Evolutionary conservation across 129 eudicot genomes (phyloP).

Genomic region (Flaveria robusta): DNA sequence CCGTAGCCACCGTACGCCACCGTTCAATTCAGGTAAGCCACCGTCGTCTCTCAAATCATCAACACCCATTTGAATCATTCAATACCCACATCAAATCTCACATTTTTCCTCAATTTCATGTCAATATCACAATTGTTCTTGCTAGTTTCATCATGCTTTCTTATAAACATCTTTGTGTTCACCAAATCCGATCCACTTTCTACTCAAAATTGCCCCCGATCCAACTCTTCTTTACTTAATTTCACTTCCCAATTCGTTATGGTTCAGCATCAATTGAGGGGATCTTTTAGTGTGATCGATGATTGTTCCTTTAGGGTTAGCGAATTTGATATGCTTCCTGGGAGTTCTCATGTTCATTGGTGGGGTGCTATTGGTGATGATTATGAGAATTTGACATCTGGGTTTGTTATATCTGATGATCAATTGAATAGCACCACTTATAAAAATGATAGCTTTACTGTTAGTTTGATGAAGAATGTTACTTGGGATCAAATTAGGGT

Average conservation of each 20-base stretch:
- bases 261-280: constrained; percentile 92
- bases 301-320: constrained; percentile 90
- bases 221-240: constrained; percentile 56
- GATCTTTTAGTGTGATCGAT: constrained; percentile 57
- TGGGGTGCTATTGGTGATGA: constrained; percentile 84
- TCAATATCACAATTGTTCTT: constrained; percentile 19
- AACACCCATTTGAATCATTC: constrained; percentile 14
- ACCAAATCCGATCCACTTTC: constrained; percentile 32
- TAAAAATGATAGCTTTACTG: constrained; percentile 69
- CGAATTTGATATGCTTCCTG: constrained; percentile 82
- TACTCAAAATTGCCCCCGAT: constrained; percentile 45
- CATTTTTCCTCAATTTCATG: constrained; percentile 24
- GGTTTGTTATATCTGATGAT: constrained; percentile 70
- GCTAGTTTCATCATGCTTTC: constrained; percentile 25
- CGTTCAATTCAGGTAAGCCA: constrained; percentile 22
- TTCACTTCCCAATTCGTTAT: constrained; percentile 62
- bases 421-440: constrained; percentile 50
- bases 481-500: constrained; percentile 78
- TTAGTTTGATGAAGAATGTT: constrained; percentile 59
- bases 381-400: constrained; percentile 73
- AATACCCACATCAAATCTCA: constrained; percentile 40
- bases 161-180: constrained; percentile 24
- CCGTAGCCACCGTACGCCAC: constrained; percentile 28
- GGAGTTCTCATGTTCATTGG: constrained; percentile 87
- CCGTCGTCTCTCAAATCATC: background rate